Evolutionary conservation across 208 protist species (phyloP).

Genomic region (Porcisia hertigi): DNA sequence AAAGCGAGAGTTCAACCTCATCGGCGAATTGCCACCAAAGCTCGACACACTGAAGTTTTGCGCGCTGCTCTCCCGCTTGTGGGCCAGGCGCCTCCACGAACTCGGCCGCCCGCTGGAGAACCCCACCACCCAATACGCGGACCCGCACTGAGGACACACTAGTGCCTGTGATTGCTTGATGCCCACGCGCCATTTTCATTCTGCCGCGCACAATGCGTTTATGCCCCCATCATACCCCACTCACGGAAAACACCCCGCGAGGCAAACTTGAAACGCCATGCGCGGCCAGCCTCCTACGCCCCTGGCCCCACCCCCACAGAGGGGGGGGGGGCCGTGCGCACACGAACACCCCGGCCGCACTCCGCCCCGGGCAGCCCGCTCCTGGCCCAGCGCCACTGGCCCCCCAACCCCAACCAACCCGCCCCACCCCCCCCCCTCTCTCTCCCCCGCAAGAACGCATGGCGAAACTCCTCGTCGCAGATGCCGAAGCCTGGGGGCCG

Average conservation of each 20-base stretch:
- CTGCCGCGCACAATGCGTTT: not conserved
- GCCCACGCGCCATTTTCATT: not conserved
- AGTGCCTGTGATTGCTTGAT: not conserved
- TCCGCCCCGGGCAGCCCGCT: too few relatives aligned
- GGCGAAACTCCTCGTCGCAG: slow-evolving; percentile 4
- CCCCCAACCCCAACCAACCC: too few relatives aligned
- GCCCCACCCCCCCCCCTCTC: not conserved
- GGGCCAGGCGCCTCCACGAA: slow-evolving; percentile 22
- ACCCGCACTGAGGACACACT: slow-evolving; percentile 30
- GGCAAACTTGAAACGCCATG: too few relatives aligned
- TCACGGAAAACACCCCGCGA: too few relatives aligned
- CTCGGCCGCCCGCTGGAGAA: slow-evolving; percentile 31
- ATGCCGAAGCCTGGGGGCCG: slow-evolving; percentile 15
- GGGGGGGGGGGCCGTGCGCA: too few relatives aligned
- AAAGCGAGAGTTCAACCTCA: slow-evolving; percentile 28
- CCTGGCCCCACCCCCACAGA: too few relatives aligned
- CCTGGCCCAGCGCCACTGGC: too few relatives aligned
- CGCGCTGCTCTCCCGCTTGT: slow-evolving; percentile 36
- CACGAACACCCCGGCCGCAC: too few relatives aligned
- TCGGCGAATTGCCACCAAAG: slow-evolving; percentile 20
- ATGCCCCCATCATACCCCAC: too few relatives aligned
- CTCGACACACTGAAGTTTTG: slow-evolving; percentile 37
- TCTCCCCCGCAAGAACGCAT: not conserved
- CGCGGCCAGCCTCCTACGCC: too few relatives aligned
- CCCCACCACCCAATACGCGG: slow-evolving; percentile 32